These are phyloP conservation scores for Salvia sclarea DNA, from an alignment of 305 asterid genomes.

Conservation along the genomic window DNA sequence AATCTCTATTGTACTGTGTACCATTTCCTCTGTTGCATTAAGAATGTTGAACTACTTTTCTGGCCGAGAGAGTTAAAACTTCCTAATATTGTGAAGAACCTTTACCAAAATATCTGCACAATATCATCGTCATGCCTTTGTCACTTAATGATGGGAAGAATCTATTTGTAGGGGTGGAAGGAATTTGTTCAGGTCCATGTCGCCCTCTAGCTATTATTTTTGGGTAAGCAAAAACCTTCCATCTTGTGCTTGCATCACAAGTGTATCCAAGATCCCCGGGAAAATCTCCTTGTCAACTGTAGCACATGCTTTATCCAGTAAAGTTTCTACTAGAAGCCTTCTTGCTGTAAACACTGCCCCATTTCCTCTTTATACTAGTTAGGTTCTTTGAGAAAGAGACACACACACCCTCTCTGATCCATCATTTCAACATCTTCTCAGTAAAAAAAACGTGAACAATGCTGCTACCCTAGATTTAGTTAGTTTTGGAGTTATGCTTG, in stretches of 20 bases:
- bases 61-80: constrained; percentile 8
- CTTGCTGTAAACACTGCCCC: constrained; percentile 27
- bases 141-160: constrained; percentile 46
- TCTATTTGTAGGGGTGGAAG: constrained; percentile 44
- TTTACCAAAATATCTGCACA: constrained; percentile 22
- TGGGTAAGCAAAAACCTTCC: constrained; percentile 41
- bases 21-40: background rate
- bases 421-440: constrained; percentile 20
- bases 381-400: constrained; percentile 38
- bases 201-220: constrained; percentile 49
- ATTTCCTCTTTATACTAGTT: constrained; percentile 36
- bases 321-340: constrained; percentile 37
- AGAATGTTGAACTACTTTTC: constrained; percentile 12
- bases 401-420: constrained; percentile 22
- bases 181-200: constrained; percentile 46
- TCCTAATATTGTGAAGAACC: constrained; percentile 30
- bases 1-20: background rate
- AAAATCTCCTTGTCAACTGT: constrained; percentile 40
- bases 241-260: constrained; percentile 40
- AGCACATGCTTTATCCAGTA: constrained; percentile 45
- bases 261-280: constrained; percentile 46
- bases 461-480: constrained; percentile 40
- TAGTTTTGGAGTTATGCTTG: constrained; percentile 42
- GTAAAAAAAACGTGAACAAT: constrained; percentile 30
- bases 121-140: constrained; percentile 31